Evolutionary conservation across 164 flowering plant genomes (phyloP).

Genomic region (Stephania japonica): DNA sequence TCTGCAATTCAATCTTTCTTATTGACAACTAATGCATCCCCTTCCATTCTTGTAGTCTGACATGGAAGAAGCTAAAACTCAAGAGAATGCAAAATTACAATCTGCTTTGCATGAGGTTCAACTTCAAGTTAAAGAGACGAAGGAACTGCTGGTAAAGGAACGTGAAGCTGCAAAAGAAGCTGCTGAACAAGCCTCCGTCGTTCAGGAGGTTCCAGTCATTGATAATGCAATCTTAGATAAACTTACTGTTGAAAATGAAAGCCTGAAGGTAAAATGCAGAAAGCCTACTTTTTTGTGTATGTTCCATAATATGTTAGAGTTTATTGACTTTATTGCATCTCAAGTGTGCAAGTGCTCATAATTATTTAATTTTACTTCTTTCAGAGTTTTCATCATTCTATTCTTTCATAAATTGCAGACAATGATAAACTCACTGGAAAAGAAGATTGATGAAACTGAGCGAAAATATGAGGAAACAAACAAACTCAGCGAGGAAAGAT

Average conservation of each 20-base stretch:
- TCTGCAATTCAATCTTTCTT: neutral
- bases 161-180: constrained; percentile 51
- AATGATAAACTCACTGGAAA: constrained; percentile 70
- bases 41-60: constrained; percentile 47
- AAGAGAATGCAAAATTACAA: constrained; percentile 81
- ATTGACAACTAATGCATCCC: neutral
- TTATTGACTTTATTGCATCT: neutral
- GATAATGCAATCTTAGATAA: constrained; percentile 61
- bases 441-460: constrained; percentile 88
- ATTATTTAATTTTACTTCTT: neutral
- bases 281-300: neutral
- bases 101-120: constrained; percentile 74
- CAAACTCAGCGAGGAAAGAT: constrained; percentile 82
- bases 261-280: constrained; percentile 31
- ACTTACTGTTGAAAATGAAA: constrained; percentile 72
- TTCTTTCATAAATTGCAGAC: constrained; percentile 24
- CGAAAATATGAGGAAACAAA: constrained; percentile 72
- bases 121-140: constrained; percentile 71
- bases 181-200: constrained; percentile 41
- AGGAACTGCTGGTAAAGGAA: constrained; percentile 61
- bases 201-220: constrained; percentile 70
- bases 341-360: neutral
- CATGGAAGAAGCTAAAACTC: constrained; percentile 79
- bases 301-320: neutral
- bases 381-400: constrained; percentile 2